phyloP scores from a whole-genome alignment of 176 grass and related monocot genomes.

The Secale cereale region DNA sequence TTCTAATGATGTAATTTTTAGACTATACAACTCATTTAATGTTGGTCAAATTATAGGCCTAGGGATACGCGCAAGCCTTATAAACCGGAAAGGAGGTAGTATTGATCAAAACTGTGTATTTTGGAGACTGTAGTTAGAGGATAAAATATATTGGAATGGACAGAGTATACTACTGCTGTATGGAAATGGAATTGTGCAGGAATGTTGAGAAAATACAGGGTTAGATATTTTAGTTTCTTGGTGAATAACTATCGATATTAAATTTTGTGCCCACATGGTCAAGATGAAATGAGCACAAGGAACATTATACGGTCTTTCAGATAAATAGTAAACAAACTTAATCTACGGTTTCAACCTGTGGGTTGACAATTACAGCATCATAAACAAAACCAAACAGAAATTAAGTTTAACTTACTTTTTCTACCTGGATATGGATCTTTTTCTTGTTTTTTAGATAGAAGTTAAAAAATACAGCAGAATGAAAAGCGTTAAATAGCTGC shows the following conservation, averaged over 20 bases:
- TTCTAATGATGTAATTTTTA: no score
- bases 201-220: not conserved
- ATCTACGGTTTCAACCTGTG: not conserved
- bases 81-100: no score
- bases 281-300: not conserved
- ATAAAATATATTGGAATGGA: not conserved
- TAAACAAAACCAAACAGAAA: not conserved
- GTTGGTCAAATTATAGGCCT: no score
- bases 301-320: not conserved
- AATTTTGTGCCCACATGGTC: not conserved
- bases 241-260: not conserved
- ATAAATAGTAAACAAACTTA: not conserved
- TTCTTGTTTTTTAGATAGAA: not conserved
- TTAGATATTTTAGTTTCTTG: constrained; percentile 15
- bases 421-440: not conserved
- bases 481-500: not conserved
- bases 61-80: no score
- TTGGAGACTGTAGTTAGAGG: not conserved
- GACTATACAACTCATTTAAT: no score
- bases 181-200: not conserved
- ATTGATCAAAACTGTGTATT: not conserved
- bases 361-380: not conserved
- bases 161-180: not conserved
- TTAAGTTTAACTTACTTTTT: not conserved
- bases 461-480: not conserved